Conservation (phyloP, 2,329 filamentous ascomycete species). For the Diaporthe amygdali region DNA sequence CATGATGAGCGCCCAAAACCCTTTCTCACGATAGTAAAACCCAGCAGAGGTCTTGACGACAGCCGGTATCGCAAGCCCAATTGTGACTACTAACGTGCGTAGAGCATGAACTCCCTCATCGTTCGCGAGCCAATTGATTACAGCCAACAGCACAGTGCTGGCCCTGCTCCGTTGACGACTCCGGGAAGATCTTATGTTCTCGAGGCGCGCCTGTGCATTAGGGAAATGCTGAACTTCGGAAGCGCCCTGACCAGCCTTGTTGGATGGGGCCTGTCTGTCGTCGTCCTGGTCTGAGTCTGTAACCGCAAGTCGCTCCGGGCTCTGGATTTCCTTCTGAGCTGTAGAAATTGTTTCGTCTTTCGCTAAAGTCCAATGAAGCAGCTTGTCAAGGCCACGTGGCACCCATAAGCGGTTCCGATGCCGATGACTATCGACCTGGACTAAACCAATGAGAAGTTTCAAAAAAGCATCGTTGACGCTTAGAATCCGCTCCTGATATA, state of each 20-base stretch:
- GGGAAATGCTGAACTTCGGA: not conserved
- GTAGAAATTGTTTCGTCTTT: not conserved
- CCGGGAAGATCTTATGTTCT: not conserved
- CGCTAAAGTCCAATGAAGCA: not conserved
- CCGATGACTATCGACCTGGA: not conserved
- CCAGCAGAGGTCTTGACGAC: conserved; percentile 42
- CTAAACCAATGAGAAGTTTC: not conserved
- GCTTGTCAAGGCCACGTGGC: not conserved
- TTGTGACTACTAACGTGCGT: not conserved
- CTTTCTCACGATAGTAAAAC: conserved; percentile 58
- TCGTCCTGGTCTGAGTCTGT: not conserved
- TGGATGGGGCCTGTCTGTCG: not conserved
- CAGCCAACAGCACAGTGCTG: not conserved
- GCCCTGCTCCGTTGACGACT: not conserved
- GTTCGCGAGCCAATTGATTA: not conserved
- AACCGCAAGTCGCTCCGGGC: too few species aligned
- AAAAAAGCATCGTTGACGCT: not conserved
- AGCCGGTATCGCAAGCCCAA: not conserved
- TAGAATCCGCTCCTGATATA: not conserved
- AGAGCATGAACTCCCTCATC: not conserved
- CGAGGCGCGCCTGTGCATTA: not conserved
- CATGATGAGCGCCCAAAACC: conserved; percentile 58
- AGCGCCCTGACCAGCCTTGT: not conserved
- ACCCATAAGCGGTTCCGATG: not conserved
- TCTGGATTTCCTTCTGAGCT: conserved; percentile 41